phyloP scores from a whole-genome alignment of 768 basidiomycete genomes.

The Agaricus blazei region DNA sequence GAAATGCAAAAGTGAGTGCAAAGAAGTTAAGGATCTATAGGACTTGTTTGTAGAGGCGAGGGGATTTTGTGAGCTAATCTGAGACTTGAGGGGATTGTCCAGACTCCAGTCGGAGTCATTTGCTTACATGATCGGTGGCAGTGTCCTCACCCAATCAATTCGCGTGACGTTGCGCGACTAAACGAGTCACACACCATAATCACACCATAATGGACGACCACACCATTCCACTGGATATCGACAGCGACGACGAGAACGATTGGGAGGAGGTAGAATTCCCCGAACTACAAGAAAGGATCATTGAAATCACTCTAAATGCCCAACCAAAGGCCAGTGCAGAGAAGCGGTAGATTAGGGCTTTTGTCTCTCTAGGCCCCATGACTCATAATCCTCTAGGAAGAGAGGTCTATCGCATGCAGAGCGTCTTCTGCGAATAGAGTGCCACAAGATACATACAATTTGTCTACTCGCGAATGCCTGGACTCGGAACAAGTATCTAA shows the following conservation, averaged over 20 bases:
- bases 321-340: constrained; percentile 23
- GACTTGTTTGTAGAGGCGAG: too few relatives aligned
- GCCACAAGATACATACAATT: constrained; percentile 88
- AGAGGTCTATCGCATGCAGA: constrained; percentile 59
- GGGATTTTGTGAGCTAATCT: too few relatives aligned
- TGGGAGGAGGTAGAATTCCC: constrained; percentile 77
- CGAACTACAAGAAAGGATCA: constrained; percentile 33
- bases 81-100: too few relatives aligned
- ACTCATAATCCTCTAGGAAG: constrained; percentile 27
- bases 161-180: constrained; percentile 6
- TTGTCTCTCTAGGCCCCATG: constrained; percentile 8
- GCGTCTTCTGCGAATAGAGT: constrained; percentile 67
- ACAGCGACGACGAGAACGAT: constrained; percentile 67
- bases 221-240: constrained; percentile 19
- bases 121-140: background rate
- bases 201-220: constrained; percentile 1
- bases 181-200: background rate
- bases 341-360: constrained; percentile 39
- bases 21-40: too few relatives aligned
- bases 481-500: constrained; percentile 79
- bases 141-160: background rate
- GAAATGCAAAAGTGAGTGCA: too few relatives aligned
- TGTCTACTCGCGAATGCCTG: constrained; percentile 71
- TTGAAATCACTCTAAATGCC: constrained; percentile 70
- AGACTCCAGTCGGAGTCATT: background rate